These are phyloP conservation scores for Dothiorella sarmentorum DNA, from an alignment of 2,329 filamentous ascomycete species.

Conservation along the genomic window DNA sequence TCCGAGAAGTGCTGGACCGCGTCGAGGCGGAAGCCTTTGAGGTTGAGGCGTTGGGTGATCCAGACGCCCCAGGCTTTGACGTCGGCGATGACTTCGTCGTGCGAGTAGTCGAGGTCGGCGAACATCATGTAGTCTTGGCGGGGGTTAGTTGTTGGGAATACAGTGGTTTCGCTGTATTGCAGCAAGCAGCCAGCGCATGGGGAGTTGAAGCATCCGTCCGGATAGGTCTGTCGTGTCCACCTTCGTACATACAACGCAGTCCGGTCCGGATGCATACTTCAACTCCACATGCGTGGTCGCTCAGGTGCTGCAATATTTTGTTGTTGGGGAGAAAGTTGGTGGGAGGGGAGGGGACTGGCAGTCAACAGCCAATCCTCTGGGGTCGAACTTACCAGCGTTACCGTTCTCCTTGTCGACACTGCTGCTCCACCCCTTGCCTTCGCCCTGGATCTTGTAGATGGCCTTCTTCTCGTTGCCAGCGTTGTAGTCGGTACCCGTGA, in stretches of 20 bases:
- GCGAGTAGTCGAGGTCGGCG: conserved; percentile 63
- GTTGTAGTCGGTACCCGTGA: conserved; percentile 66
- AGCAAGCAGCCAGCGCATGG: no score
- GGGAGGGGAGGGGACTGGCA: no score
- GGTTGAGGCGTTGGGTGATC: conserved; percentile 58
- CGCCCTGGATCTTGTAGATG: conserved; percentile 63
- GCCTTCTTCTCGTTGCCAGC: conserved; percentile 54
- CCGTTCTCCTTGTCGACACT: conserved; percentile 62
- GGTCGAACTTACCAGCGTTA: conserved; percentile 42
- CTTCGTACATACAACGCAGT: no score
- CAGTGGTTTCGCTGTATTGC: no score
- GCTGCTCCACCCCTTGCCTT: conserved; percentile 61
- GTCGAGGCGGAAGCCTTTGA: conserved; percentile 67
- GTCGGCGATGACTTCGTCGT: conserved; percentile 62
- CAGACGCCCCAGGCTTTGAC: conserved; percentile 65
- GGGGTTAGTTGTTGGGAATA: no score
- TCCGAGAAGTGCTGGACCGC: conserved; percentile 70
- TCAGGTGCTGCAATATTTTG: no score
- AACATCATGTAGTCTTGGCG: conserved; percentile 76
- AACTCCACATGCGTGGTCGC: no score
- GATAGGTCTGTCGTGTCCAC: no score
- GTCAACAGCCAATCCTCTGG: background rate
- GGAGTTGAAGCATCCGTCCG: no score
- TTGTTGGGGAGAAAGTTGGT: no score
- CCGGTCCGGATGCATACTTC: no score